Percentiles rank a stretch among this genome's conserved stretches.
These are phyloP conservation scores for Fusarium hainanense DNA, from an alignment of 2,329 filamentous ascomycete genomes.

Conservation along the genomic window DNA sequence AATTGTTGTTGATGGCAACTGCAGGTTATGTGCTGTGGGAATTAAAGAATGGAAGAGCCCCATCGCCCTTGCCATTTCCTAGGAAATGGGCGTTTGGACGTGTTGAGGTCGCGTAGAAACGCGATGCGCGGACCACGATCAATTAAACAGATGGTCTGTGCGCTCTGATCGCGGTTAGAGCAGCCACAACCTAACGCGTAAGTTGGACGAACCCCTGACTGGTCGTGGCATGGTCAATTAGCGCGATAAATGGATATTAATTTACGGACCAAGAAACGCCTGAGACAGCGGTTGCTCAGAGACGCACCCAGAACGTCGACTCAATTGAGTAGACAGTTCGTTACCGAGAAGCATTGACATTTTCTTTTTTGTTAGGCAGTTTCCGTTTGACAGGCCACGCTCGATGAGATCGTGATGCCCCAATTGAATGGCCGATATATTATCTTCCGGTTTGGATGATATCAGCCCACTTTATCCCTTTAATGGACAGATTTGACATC, in stretches of 20 bases:
- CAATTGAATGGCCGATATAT: neutral
- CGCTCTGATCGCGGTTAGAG: constrained; percentile 21
- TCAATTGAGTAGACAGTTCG: constrained; percentile 33
- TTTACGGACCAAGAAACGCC: neutral
- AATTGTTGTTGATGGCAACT: constrained; percentile 27
- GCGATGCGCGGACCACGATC: constrained; percentile 46
- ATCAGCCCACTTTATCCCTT: constrained; percentile 34
- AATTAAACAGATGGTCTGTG: constrained; percentile 48
- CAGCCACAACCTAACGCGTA: constrained; percentile 28
- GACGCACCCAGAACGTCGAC: constrained; percentile 11
- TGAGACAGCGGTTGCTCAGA: constrained; percentile 18
- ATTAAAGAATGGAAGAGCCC: constrained; percentile 35
- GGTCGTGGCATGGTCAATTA: constrained; percentile 3
- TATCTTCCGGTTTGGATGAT: constrained; percentile 5
- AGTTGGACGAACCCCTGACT: neutral
- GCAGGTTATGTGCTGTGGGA: constrained; percentile 35
- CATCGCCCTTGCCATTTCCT: constrained; percentile 34
- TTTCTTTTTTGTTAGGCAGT: neutral
- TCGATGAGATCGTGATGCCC: constrained; percentile 19
- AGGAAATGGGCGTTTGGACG: constrained; percentile 29
- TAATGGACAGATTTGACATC: constrained; percentile 4
- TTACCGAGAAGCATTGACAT: constrained; percentile 10
- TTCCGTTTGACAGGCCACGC: neutral
- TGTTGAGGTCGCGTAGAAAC: constrained; percentile 48
- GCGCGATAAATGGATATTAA: constrained; percentile 32